Conservation (phyloP, 768 basidiomycete species). For the Suillus hirtellus region DNA sequence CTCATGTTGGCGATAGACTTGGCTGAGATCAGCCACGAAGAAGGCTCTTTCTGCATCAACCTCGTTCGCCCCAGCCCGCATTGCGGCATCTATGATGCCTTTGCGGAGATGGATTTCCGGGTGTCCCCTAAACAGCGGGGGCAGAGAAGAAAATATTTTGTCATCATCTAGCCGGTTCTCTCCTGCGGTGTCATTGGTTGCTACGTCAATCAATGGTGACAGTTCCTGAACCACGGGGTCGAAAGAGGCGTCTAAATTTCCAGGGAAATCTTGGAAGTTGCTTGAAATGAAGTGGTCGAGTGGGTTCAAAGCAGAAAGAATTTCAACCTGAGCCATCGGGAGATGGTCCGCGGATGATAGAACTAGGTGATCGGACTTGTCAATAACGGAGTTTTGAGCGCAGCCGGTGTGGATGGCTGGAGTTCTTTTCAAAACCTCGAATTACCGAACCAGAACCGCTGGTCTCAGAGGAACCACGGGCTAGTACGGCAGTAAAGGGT, state of each 20-base stretch:
- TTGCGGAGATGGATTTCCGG: conserved; percentile 73
- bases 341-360: conserved; percentile 23
- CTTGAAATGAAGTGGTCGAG: conserved; percentile 30
- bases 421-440: conserved; percentile 39
- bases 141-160: conserved; percentile 58
- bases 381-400: conserved; percentile 21
- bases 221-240: conserved; percentile 9
- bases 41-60: conserved; percentile 90
- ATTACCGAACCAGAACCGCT: conserved; percentile 79
- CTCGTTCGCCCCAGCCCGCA: conserved; percentile 50
- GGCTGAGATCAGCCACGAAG: conserved; percentile 91
- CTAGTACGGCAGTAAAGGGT: conserved; percentile 53
- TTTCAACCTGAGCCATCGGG: conserved; percentile 60
- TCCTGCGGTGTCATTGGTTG: conserved; percentile 2
- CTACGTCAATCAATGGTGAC: conserved; percentile 4
- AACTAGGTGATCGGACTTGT: conserved; percentile 23
- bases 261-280: conserved; percentile 30
- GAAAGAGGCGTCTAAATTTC: conserved; percentile 12
- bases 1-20: conserved; percentile 82
- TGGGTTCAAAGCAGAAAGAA: conserved; percentile 37
- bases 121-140: conserved; percentile 67
- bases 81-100: conserved; percentile 69
- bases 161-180: conserved; percentile 37
- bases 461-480: conserved; percentile 63
- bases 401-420: conserved; percentile 23